Conservation (phyloP, 345 rosid species). For the Murraya koenigii region DNA sequence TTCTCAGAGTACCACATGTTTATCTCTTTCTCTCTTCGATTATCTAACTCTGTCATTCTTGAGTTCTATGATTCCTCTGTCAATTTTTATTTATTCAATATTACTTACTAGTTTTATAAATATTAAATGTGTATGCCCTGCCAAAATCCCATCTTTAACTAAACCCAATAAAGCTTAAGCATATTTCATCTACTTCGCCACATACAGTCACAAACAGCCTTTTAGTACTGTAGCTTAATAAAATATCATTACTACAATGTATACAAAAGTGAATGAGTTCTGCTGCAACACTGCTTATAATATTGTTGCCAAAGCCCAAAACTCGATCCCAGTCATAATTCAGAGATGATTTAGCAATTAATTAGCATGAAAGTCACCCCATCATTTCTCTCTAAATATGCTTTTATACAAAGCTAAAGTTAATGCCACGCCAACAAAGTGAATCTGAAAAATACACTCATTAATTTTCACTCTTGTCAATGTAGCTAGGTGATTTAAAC, state of each 20-base stretch:
- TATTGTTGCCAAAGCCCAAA: neutral
- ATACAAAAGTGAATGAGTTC: neutral
- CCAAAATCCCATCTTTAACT: conserved; percentile 38
- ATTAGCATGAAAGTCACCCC: neutral
- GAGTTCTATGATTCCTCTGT: conserved; percentile 23
- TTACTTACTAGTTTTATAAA: neutral
- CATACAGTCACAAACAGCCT: conserved; percentile 47
- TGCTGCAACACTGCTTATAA: neutral
- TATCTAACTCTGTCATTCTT: conserved; percentile 18
- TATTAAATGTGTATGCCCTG: conserved; percentile 20
- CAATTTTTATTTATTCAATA: conserved; percentile 4
- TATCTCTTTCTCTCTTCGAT: conserved; percentile 10
- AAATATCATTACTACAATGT: neutral
- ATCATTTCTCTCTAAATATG: neutral
- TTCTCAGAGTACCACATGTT: conserved; percentile 12
- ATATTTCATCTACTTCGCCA: conserved; percentile 21
- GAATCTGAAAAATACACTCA: neutral
- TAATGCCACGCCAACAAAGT: neutral
- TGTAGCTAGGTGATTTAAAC: neutral
- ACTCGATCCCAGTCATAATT: conserved; percentile 3
- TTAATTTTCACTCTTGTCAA: neutral
- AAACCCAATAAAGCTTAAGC: conserved; percentile 41
- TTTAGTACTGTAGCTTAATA: conserved; percentile 23
- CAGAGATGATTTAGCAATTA: neutral
- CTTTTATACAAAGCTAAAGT: neutral